Percentiles rank a stretch among this genome's conserved stretches.
phyloP scores from a whole-genome alignment of 1,284 basidiomycete species.

The Leccinum solheimii region DNA sequence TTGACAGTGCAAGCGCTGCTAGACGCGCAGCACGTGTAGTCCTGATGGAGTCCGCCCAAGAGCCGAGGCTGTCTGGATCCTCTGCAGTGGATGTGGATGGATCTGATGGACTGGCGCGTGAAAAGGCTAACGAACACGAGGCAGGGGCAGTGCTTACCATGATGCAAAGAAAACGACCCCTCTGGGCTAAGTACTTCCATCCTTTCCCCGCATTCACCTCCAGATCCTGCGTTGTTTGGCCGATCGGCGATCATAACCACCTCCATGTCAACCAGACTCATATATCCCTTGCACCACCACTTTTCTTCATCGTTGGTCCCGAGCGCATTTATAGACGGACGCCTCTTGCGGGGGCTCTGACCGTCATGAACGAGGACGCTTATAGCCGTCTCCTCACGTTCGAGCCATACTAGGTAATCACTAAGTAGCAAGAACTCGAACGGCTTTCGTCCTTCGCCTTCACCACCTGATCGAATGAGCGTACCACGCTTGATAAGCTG shows the following conservation, averaged over 20 bases:
- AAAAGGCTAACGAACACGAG: neutral
- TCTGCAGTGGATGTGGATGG: conserved; percentile 2
- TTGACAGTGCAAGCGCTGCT: conserved; percentile 61
- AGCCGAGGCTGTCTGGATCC: conserved; percentile 14
- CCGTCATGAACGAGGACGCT: conserved; percentile 20
- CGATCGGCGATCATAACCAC: conserved; percentile 58
- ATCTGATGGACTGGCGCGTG: conserved; percentile 1
- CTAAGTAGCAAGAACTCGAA: conserved; percentile 80
- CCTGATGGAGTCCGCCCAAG: conserved; percentile 70
- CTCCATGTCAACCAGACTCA: conserved; percentile 74
- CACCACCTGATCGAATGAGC: conserved; percentile 41
- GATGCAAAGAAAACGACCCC: conserved; percentile 75
- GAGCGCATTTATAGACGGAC: conserved; percentile 23
- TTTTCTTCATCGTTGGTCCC: conserved; percentile 41
- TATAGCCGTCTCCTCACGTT: conserved; percentile 40
- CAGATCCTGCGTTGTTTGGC: conserved; percentile 19
- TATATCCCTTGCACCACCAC: conserved; percentile 70
- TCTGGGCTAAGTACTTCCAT: conserved; percentile 77
- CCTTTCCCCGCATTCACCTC: conserved; percentile 41
- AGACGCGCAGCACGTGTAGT: conserved; percentile 72
- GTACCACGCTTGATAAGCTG: conserved; percentile 67
- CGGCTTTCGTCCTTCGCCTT: conserved; percentile 31
- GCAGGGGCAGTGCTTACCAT: conserved; percentile 43
- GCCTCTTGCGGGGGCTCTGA: conserved; percentile 24
- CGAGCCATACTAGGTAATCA: conserved; percentile 79